phyloP scores from a whole-genome alignment of 2,329 filamentous ascomycete species.

The Plenodomus tracheiphilus region DNA sequence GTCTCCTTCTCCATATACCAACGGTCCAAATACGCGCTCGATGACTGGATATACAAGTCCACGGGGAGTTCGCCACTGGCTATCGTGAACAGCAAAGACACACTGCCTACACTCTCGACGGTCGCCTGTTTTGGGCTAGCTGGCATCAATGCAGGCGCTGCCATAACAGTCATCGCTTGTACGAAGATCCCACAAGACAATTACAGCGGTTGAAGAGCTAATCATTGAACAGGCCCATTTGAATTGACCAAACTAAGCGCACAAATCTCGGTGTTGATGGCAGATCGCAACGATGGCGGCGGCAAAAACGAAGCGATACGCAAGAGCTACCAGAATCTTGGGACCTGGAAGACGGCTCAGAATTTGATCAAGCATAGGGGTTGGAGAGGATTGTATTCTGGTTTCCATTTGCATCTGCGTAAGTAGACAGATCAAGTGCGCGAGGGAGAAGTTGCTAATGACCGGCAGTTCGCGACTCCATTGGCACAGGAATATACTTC shows the following conservation, averaged over 20 bases:
- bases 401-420: slow-evolving; percentile 78
- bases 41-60: slow-evolving; percentile 66
- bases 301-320: slow-evolving; percentile 42
- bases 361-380: slow-evolving; percentile 78
- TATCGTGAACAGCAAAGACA: slow-evolving; percentile 71
- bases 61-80: slow-evolving; percentile 72
- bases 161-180: slow-evolving; percentile 80
- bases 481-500: slow-evolving; percentile 85
- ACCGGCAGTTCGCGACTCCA: slow-evolving; percentile 72
- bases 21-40: slow-evolving; percentile 73
- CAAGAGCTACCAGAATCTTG: slow-evolving; percentile 74
- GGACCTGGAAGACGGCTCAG: slow-evolving; percentile 73
- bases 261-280: slow-evolving; percentile 79
- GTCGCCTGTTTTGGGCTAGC: slow-evolving; percentile 76
- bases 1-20: slow-evolving; percentile 81
- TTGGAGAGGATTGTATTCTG: slow-evolving; percentile 74
- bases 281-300: slow-evolving; percentile 58
- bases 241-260: slow-evolving; percentile 88
- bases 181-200: slow-evolving; percentile 8
- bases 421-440: slow-evolving; percentile 39
- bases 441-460: slow-evolving; percentile 14
- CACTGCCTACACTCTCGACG: slow-evolving; percentile 73
- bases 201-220: neutral
- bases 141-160: slow-evolving; percentile 76
- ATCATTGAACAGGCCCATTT: slow-evolving; percentile 64